Conservation (phyloP, 1,139 yeast species). For the Hemisphaericaspora lyxosophila region DNA sequence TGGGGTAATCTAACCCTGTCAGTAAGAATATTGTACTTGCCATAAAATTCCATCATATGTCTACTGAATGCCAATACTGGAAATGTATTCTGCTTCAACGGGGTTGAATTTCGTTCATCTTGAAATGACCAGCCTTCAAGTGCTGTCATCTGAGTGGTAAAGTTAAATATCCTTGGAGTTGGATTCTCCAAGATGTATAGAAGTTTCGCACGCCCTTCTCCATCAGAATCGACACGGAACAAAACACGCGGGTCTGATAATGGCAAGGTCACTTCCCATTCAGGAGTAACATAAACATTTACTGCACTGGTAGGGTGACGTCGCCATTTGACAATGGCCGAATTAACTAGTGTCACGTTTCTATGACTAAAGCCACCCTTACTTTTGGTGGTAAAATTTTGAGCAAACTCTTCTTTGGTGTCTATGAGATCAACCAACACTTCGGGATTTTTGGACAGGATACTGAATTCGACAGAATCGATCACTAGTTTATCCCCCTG, state of each 20-base stretch:
- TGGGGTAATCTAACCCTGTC: slow-evolving; percentile 48
- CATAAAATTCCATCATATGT: slow-evolving; percentile 41
- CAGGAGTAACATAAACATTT: slow-evolving; percentile 30
- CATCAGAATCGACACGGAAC: slow-evolving; percentile 29
- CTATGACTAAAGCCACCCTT: slow-evolving; percentile 42
- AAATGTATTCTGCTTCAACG: slow-evolving; percentile 32
- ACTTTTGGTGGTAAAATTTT: slow-evolving; percentile 36
- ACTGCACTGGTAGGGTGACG: slow-evolving; percentile 20
- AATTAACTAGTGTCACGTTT: slow-evolving; percentile 32
- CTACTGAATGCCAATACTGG: slow-evolving; percentile 66
- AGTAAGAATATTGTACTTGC: slow-evolving; percentile 22
- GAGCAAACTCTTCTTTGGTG: slow-evolving; percentile 5
- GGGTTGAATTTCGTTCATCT: slow-evolving; percentile 26
- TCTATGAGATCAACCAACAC: slow-evolving; percentile 23
- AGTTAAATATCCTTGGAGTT: slow-evolving; percentile 64
- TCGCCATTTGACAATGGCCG: slow-evolving; percentile 34
- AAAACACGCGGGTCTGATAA: slow-evolving; percentile 70
- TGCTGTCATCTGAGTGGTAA: slow-evolving; percentile 46
- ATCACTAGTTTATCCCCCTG: slow-evolving; percentile 21
- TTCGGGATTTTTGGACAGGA: slow-evolving; percentile 34
- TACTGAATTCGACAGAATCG: slow-evolving; percentile 18
- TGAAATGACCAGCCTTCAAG: slow-evolving; percentile 31
- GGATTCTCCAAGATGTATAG: slow-evolving; percentile 70
- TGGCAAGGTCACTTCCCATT: slow-evolving; percentile 57
- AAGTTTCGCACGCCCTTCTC: slow-evolving; percentile 24